Evolutionary conservation across 1,139 yeast genomes (phyloP), one percentile per base, ranked within the genome.

Genomic region (Candida tropicalis): DNA sequence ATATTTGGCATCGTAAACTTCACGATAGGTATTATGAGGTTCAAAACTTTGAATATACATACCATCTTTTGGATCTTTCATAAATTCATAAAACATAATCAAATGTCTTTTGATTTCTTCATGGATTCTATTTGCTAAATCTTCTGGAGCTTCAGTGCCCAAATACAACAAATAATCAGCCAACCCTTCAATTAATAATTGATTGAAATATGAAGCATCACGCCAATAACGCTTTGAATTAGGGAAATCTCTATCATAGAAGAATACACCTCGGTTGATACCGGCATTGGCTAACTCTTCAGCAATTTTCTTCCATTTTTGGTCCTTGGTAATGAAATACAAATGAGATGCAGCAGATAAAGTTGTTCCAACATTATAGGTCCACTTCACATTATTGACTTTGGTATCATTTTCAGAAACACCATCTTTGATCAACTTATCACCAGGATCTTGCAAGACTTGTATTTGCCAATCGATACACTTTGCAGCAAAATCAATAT

Each of bases 291-390:
- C 87, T 50, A 83, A 66, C n/a, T 68, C 77, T 48, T 73, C 75
- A 4, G 90, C 86, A 44, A 75, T 73, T 12, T 72, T 58, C 53
- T 72, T 66, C 82, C 86, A 83, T 54, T 77, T 70, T 13, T 66
- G 62, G 50, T 82, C 81, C 26, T 68, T 62, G 16, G 87, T 84
- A 47, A 70, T 65, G 46, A 67, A 68, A 55, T 75, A 83, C 50
- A 84, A 63, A 52, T 75, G 66, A 8, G 79, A 60, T 5, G 81
- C 73, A 1, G 83, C 79, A 8, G 84, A 77, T 35, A 84, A 56
- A 0, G 88, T 79, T 4, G 85, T 75, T 13, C 91, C 90, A 23
- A 81, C 75, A 61, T 84, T 84, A 60, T 84, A 84, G n/a, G 86
- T 74, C 81, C 84, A 81, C 60, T 84, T 83, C 48, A 74, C 73